Evolutionary conservation across 208 protist species (phyloP).

Genomic region (Wallacemonas sp.): DNA sequence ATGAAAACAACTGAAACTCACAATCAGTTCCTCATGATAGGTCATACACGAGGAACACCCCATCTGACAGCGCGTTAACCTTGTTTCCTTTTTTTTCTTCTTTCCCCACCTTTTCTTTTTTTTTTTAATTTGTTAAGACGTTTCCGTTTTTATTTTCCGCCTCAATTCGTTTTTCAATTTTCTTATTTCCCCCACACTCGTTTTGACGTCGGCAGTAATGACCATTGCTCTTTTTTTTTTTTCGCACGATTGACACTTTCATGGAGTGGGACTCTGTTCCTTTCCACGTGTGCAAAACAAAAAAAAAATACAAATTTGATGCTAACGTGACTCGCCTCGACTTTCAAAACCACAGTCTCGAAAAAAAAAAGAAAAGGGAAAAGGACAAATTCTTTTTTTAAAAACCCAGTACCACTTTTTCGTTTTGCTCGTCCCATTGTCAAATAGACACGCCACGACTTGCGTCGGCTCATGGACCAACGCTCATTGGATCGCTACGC

Average conservation of each 20-base stretch:
- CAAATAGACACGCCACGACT: too few relatives aligned
- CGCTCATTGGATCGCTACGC: too few relatives aligned
- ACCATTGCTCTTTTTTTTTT: not conserved
- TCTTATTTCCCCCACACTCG: not conserved
- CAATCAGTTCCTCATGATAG: not conserved
- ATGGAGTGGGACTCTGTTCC: too few relatives aligned
- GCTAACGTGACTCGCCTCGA: too few relatives aligned
- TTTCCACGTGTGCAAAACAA: not conserved
- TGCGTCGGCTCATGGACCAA: too few relatives aligned
- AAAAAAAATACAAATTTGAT: too few relatives aligned
- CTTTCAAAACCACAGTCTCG: not conserved
- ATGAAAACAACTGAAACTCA: not conserved
- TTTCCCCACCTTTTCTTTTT: conserved; percentile 1
- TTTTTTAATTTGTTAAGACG: not conserved
- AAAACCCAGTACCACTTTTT: not conserved
- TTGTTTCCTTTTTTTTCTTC: conserved; percentile 6
- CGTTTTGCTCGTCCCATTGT: not conserved
- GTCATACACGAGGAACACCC: conserved; percentile 1
- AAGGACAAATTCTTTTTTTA: not conserved
- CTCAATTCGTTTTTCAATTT: not conserved
- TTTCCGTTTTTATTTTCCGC: not conserved
- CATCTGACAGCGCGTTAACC: too few relatives aligned
- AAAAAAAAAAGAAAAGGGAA: not conserved
- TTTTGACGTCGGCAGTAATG: too few relatives aligned
- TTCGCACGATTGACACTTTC: too few relatives aligned